A percentile compares a stretch with the other conserved stretches of the same genome.
Conservation (phyloP, 2,329 filamentous ascomycete species). For the Paraphoma sp. region DNA sequence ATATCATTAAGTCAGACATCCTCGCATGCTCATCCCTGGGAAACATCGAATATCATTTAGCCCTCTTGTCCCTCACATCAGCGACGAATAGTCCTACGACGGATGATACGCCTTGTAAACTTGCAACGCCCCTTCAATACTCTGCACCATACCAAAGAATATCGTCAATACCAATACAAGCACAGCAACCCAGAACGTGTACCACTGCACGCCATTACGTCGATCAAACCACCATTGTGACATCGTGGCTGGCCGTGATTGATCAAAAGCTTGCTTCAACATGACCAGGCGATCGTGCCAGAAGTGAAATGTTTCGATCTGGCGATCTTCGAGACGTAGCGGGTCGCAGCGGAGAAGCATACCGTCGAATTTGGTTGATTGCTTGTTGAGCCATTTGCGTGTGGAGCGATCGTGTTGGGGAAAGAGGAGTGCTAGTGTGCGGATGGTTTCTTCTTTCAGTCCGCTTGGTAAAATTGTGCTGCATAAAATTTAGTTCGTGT, state of each 20-base stretch:
- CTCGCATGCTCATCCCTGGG: no score
- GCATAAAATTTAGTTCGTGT: no score
- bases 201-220: conserved; percentile 54
- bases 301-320: conserved; percentile 42
- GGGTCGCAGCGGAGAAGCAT: conserved; percentile 33
- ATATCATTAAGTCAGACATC: no score
- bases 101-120: conserved; percentile 8
- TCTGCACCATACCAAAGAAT: conserved; percentile 54
- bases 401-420: conserved; percentile 35
- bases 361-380: conserved; percentile 30
- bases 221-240: conserved; percentile 54
- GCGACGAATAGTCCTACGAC: no score
- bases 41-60: no score
- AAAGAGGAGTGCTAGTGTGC: conserved; percentile 48
- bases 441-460: conserved; percentile 47
- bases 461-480: conserved; percentile 22
- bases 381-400: conserved; percentile 25
- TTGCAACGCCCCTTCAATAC: conserved; percentile 49
- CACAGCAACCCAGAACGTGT: conserved; percentile 56
- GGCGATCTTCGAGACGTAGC: conserved; percentile 42
- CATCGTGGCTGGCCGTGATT: conserved; percentile 41
- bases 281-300: conserved; percentile 55
- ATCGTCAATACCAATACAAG: conserved; percentile 46
- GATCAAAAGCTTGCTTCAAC: conserved; percentile 53
- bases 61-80: no score